These are phyloP conservation scores for Claviceps sp. DNA, from an alignment of 2,329 filamentous ascomycete genomes.

Conservation along the genomic window DNA sequence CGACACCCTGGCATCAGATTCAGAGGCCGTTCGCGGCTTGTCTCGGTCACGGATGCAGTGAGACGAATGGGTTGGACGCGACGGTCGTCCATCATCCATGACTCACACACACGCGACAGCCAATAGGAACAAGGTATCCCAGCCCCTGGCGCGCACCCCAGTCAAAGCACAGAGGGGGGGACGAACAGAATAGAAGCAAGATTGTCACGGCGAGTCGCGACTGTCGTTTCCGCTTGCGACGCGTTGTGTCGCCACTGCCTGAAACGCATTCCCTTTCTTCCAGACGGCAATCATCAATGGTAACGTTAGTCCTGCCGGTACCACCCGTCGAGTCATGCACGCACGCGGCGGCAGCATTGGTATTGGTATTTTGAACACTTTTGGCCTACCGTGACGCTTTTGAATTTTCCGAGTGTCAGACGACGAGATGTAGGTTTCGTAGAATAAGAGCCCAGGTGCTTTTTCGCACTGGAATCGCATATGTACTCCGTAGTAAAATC, in stretches of 20 bases:
- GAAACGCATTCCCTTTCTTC: background rate
- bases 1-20: no score
- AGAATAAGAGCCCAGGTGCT: background rate
- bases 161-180: background rate
- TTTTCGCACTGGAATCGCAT: conserved; percentile 9
- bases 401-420: no score
- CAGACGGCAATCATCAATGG: background rate
- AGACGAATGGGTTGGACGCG: conserved; percentile 12
- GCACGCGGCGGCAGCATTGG: no score
- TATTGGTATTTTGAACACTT: no score
- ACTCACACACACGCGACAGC: conserved; percentile 12
- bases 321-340: background rate
- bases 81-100: conserved; percentile 14
- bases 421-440: no score
- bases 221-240: conserved; percentile 6
- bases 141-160: background rate
- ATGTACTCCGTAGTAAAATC: no score
- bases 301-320: background rate
- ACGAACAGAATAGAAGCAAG: conserved; percentile 4
- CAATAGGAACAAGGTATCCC: background rate
- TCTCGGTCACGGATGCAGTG: conserved; percentile 13
- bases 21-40: conserved; percentile 17
- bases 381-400: no score
- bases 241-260: conserved; percentile 6
- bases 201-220: conserved; percentile 7